Evolutionary conservation across 805 yeast species (phyloP).

Genomic region (Wickerhamiella cacticola): DNA sequence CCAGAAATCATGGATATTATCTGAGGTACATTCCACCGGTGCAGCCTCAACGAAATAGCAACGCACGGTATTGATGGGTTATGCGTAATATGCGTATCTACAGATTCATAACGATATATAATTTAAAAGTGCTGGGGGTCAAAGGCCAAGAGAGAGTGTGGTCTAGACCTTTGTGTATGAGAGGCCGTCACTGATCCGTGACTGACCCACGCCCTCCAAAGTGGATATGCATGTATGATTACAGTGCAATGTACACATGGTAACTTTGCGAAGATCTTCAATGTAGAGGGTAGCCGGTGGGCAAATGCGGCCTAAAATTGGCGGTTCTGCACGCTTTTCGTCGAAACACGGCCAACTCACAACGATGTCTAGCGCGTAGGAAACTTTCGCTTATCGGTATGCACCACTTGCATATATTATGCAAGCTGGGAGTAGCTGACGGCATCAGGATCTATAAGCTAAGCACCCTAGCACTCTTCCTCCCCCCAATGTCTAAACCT

Average conservation of each 20-base stretch:
- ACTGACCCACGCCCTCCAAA: not conserved
- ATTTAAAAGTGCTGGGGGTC: too few species aligned
- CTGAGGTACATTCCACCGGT: not conserved
- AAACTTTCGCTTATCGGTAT: not conserved
- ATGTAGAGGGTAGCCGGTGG: too few species aligned
- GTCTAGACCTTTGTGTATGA: not conserved
- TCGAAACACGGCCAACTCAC: too few species aligned
- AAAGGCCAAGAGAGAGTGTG: too few species aligned
- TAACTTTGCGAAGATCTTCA: not conserved
- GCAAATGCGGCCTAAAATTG: too few species aligned
- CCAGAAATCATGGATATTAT: not conserved
- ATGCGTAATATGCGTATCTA: too few species aligned
- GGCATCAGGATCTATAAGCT: conserved; percentile 5
- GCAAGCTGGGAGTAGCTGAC: conserved; percentile 8
- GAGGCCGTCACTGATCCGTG: not conserved
- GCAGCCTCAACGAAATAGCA: not conserved
- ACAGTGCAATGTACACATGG: not conserved
- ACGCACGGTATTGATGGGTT: not conserved
- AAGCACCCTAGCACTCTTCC: not conserved
- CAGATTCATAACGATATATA: too few species aligned
- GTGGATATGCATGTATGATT: conserved; percentile 2
- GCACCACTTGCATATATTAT: conserved; percentile 2
- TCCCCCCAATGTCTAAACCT: conserved; percentile 21
- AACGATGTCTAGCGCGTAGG: too few species aligned
- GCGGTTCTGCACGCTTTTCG: too few species aligned